A percentile compares a stretch with the other conserved stretches of the same genome.
Conservation (phyloP, 1,284 basidiomycete genomes). For the Inonotus hispidus region DNA sequence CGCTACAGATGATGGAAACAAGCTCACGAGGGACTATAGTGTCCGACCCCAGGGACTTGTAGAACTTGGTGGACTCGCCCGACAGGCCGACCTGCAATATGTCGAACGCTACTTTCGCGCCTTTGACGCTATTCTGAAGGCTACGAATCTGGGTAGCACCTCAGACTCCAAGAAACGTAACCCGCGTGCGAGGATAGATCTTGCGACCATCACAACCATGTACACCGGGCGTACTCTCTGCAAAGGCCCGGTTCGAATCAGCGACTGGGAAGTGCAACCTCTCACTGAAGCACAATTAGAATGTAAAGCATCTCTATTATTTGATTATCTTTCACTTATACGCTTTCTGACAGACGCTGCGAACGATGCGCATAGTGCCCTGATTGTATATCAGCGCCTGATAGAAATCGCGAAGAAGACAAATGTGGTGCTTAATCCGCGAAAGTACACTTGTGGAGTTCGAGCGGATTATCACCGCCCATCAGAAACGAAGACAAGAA, state of each 20-base stretch:
- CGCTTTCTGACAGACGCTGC: conserved; percentile 44
- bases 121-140: not conserved
- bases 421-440: conserved; percentile 26
- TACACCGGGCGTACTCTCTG: conserved; percentile 43
- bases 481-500: not conserved
- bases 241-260: conserved; percentile 48
- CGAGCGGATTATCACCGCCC: not conserved
- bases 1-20: conserved; percentile 51
- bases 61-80: conserved; percentile 50
- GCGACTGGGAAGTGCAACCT: conserved; percentile 48
- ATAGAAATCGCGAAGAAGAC: conserved; percentile 32
- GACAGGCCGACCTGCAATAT: conserved; percentile 38
- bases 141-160: not conserved
- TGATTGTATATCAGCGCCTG: conserved; percentile 44
- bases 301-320: conserved; percentile 33
- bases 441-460: conserved; percentile 25
- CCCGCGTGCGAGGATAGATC: conserved; percentile 42
- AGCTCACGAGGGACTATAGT: conserved; percentile 56
- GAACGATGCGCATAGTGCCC: conserved; percentile 51
- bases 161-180: not conserved
- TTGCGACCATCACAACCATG: conserved; percentile 47
- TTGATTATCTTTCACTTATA: not conserved
- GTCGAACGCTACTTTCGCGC: conserved; percentile 25
- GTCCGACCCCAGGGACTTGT: conserved; percentile 45
- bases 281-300: conserved; percentile 40